These are phyloP conservation scores for Colletotrichum euphorbiae DNA, from an alignment of 2,329 filamentous ascomycete genomes.

Conservation along the genomic window DNA sequence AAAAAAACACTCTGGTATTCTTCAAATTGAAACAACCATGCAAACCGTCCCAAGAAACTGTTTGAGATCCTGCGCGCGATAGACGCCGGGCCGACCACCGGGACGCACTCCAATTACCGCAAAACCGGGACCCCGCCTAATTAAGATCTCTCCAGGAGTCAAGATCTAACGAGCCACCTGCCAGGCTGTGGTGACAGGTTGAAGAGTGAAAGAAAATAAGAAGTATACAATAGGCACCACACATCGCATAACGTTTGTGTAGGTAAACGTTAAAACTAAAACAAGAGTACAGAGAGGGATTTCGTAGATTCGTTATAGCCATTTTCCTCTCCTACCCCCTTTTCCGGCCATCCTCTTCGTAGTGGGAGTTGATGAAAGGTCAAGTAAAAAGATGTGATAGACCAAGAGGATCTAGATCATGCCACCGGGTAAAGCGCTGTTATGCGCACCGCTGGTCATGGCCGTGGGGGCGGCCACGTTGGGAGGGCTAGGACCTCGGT, in stretches of 20 bases:
- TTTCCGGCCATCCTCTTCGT: slow-evolving; percentile 22
- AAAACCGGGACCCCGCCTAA: slow-evolving; percentile 24
- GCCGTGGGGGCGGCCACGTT: slow-evolving; percentile 45
- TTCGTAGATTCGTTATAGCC: slow-evolving; percentile 40
- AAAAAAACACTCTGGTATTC: slow-evolving; percentile 36
- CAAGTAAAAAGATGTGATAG: background rate
- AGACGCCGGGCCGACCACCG: slow-evolving; percentile 39
- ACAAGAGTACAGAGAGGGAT: slow-evolving; percentile 20
- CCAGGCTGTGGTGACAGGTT: background rate
- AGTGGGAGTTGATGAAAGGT: slow-evolving; percentile 18
- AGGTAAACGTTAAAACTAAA: slow-evolving; percentile 18
- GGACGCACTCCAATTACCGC: slow-evolving; percentile 1
- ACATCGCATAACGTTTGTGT: background rate
- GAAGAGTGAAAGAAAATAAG: slow-evolving; percentile 19
- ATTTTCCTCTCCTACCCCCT: slow-evolving; percentile 14
- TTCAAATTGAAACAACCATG: slow-evolving; percentile 5
- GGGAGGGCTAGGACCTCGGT: slow-evolving; percentile 44
- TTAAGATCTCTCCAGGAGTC: slow-evolving; percentile 38
- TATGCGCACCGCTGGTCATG: slow-evolving; percentile 46
- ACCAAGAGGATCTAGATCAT: slow-evolving; percentile 55
- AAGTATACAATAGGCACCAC: slow-evolving; percentile 31
- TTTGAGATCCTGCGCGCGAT: slow-evolving; percentile 15
- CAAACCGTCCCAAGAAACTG: background rate
- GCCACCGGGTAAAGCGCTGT: slow-evolving; percentile 52
- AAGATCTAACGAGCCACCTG: slow-evolving; percentile 7